phyloP scores from a whole-genome alignment of 2,329 filamentous ascomycete genomes.

The Penicillium glabrum region DNA sequence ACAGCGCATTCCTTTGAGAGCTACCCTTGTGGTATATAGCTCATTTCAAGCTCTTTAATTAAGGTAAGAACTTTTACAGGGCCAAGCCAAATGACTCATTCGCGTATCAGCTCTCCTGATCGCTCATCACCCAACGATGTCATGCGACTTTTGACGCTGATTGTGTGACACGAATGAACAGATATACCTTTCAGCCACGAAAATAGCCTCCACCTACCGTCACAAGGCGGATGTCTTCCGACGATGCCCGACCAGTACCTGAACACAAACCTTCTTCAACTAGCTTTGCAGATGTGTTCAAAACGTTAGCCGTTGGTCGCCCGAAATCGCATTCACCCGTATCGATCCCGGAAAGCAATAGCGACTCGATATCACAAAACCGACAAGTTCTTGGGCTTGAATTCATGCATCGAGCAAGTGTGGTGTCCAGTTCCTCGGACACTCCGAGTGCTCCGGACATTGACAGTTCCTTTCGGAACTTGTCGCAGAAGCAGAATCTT shows the following conservation, averaged over 20 bases:
- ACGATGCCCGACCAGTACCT: slow-evolving; percentile 40
- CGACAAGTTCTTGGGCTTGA: slow-evolving; percentile 37
- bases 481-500: slow-evolving; percentile 36
- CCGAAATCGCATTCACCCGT: slow-evolving; percentile 40
- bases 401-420: slow-evolving; percentile 43
- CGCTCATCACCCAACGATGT: neutral
- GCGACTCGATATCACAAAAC: slow-evolving; percentile 31
- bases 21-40: slow-evolving; percentile 11
- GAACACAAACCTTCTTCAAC: slow-evolving; percentile 38
- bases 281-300: slow-evolving; percentile 45
- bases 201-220: slow-evolving; percentile 10
- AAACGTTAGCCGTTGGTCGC: slow-evolving; percentile 41
- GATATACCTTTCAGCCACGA: neutral
- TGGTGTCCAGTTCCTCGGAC: slow-evolving; percentile 41
- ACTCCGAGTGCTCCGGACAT: slow-evolving; percentile 38
- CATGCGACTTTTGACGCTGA: slow-evolving; percentile 16
- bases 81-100: neutral
- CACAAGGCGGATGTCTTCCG: slow-evolving; percentile 41
- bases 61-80: slow-evolving; percentile 6
- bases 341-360: slow-evolving; percentile 30
- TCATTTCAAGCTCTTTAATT: neutral
- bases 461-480: slow-evolving; percentile 35
- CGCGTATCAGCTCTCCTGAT: neutral
- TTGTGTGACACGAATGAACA: neutral
- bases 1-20: slow-evolving; percentile 4